Base-by-base conservation (phyloP, 805 yeast species). In the Candida saitoana region DNA sequence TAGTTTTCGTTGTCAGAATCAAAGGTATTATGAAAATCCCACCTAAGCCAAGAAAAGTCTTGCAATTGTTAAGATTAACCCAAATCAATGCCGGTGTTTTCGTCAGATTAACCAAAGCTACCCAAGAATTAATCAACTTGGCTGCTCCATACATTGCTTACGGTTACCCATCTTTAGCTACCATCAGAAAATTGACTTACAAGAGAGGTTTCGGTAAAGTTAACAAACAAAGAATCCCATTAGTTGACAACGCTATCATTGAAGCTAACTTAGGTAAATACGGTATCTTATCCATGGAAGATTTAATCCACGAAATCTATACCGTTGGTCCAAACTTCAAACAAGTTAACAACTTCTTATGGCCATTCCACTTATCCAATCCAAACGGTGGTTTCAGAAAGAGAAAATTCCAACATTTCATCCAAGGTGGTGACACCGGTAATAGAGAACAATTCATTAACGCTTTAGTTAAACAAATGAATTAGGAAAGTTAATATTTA, bases 1-100 rank as follows among this genome's bases (percentile, higher is more conserved):
- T 90, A 66, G 95, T 87, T 57, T 88, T 90, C 73, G 95, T 90
- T 67, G 82, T 90, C 73, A 88, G 98, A 85, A 90, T 90, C 84
- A 90, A 90, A 91, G 97, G 97, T 90, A 87, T 90, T 74, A 86
- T 79, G 90, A 90, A 89, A 85, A 88, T 90, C 63, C 87, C 96
- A 68, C 96, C 97, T 67, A 90, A 90, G 85, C 96, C 96, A 82
- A 89, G 96, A 87, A 90, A 90, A 87, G 96, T 90, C 64, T 74
- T 88, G 73, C 96, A 85, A 77, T 82, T 89, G 70, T 79, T 87
- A 73, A 84, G 96, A 81, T 82, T 88, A 74, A 79, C 82, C 69
- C 95, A 87, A 79, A 86, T 88, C 74, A 88, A 88, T 81, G 79
- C 93, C 63, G 96, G 91, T 82, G 93, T 86, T 55, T 88, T 88